Base-by-base conservation (phyloP, 257 asterid species). In the Primulina tabacum region DNA sequence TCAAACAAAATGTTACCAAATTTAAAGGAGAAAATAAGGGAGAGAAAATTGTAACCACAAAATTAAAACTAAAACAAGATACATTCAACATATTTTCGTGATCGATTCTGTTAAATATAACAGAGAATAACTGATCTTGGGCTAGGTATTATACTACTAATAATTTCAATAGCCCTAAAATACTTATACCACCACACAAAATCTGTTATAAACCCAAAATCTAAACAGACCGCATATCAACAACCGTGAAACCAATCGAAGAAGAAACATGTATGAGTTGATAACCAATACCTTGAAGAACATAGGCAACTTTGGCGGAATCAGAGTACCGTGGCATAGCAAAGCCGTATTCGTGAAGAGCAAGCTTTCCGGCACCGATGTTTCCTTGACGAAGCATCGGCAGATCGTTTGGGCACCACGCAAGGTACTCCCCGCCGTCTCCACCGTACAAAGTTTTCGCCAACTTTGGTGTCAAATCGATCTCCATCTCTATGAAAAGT, bases 241-340 rank as follows among this genome's bases (percentile, higher is more conserved):
- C n/a, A n/a, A n/a, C n/a, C n/a, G n/a, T n/a, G n/a, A n/a, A n/a
- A n/a, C 53, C n/a, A 12, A 43, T 43, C 53, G 53, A 58, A 58
- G 32, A 58, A 58, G 16, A 8, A 58, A 20, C 28, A 77, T 38
- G 60, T 50, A 52, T 28, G 43, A 66, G 55, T 61, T 61, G 38
- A 26, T 6, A 60, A 14, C 8, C 17, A 43, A 58, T 73, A 84
- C 89, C 87, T 85, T 82, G 87, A 59, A 85, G 85, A 70, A 85
- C 87, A 73, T 85, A 85, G 33, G 84, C 87, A 59, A 85, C 90
- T 64, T 85, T 80, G 0, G 86, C 83, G 5, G 90, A 82, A 80
- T 85, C 90, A 16, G 90, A 85, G 81, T 82, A 82, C 2, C 81
- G 75, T 2, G 88, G 86, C 68, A 82, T 68, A 32, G 80, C 84